Evolutionary conservation across 148 eudicot genomes (phyloP).

Genomic region (Bassia scoparia): DNA sequence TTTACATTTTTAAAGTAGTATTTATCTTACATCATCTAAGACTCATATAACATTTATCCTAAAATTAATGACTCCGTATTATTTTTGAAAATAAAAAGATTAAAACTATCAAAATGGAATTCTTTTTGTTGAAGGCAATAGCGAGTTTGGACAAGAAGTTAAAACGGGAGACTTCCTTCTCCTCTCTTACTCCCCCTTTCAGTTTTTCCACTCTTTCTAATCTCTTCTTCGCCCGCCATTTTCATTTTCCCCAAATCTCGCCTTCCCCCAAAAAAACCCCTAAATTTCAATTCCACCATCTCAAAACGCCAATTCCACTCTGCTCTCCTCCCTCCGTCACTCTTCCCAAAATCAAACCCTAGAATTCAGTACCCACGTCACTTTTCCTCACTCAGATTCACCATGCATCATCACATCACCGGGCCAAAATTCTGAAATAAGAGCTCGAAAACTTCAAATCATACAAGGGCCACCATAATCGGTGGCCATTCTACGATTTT

Average conservation of each 20-base stretch:
- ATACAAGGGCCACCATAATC: slow-evolving; percentile 69
- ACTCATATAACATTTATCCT: too few species aligned
- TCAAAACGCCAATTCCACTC: neutral
- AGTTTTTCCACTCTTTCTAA: neutral
- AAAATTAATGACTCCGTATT: too few species aligned
- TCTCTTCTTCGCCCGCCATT: slow-evolving; percentile 21
- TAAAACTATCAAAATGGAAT: too few species aligned
- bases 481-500: slow-evolving; percentile 90
- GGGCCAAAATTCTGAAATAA: slow-evolving; percentile 77
- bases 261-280: neutral
- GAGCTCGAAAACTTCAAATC: slow-evolving; percentile 94
- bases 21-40: too few species aligned
- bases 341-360: neutral
- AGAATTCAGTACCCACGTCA: neutral
- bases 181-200: neutral
- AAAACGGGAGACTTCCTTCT: too few species aligned
- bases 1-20: too few species aligned
- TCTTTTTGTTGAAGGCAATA: too few species aligned
- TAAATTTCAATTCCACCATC: neutral
- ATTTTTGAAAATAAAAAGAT: too few species aligned
- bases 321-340: neutral
- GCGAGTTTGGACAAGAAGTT: too few species aligned
- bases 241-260: slow-evolving; percentile 23
- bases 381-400: slow-evolving; percentile 30
- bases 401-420: too few species aligned